A percentile compares a stretch with the other conserved stretches of the same genome.
Evolutionary conservation across 2,329 filamentous ascomycete genomes (phyloP).

Genomic region (Scedosporium apiospermum): DNA sequence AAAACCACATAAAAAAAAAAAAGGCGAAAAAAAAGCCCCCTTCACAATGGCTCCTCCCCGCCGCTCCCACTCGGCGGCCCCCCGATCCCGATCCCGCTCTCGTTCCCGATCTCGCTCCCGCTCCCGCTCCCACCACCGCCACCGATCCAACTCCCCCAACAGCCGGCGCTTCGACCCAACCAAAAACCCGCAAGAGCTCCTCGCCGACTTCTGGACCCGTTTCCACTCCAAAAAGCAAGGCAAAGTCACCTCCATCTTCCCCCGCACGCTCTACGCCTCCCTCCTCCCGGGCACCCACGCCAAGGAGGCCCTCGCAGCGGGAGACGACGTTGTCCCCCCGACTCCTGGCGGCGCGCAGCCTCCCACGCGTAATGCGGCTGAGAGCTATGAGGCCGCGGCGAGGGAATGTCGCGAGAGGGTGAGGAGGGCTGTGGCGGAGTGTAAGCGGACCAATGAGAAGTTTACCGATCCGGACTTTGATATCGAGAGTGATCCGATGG

Average conservation of each 20-base stretch:
- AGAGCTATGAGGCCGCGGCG: conserved; percentile 31
- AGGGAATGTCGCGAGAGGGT: conserved; percentile 29
- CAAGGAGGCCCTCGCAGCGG: conserved; percentile 15
- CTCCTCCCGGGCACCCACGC: conserved; percentile 18
- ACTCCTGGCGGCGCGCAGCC: neutral
- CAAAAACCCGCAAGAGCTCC: conserved; percentile 24
- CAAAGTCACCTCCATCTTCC: conserved; percentile 35
- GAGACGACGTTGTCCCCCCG: conserved; percentile 12
- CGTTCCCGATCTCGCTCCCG: conserved; percentile 4
- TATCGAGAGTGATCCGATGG: conserved; percentile 58
- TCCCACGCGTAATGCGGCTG: conserved; percentile 25
- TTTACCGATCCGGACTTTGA: conserved; percentile 81
- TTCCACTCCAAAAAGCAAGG: conserved; percentile 31
- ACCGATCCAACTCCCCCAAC: neutral
- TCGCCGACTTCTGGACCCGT: conserved; percentile 31
- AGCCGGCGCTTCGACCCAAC: neutral
- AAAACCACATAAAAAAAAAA: neutral
- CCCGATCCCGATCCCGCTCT: neutral
- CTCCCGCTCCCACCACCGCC: neutral
- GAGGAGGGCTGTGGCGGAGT: conserved; percentile 28
- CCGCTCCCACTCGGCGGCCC: neutral
- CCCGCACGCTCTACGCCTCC: conserved; percentile 26
- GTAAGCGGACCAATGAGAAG: conserved; percentile 42
- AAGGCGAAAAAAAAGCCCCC: neutral
- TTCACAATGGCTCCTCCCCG: neutral